Base-by-base conservation (phyloP, 1,284 basidiomycete genomes). In the Tilletia horrida region DNA sequence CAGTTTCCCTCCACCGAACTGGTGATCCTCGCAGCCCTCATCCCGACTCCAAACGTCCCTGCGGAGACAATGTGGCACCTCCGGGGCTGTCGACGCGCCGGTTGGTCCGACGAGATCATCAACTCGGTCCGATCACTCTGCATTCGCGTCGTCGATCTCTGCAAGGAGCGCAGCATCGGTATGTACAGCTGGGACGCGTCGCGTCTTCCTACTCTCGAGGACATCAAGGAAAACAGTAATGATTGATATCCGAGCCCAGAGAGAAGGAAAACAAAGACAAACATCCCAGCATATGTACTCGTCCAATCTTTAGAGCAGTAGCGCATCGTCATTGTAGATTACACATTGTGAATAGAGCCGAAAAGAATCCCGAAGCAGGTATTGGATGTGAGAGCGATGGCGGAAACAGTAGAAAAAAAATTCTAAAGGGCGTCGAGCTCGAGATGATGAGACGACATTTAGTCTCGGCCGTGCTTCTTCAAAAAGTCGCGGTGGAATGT, bases 401-500 rank as follows among this genome's bases (percentile, higher is more conserved):
- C n/a, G n/a, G n/a, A n/a, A n/a, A n/a, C n/a, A n/a, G n/a, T n/a
- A n/a, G n/a, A n/a, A n/a, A n/a, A n/a, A n/a, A n/a, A n/a, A n/a
- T n/a, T n/a, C n/a, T n/a, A n/a, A n/a, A n/a, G n/a, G n/a, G n/a
- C n/a, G n/a, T n/a, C n/a, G n/a, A n/a, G n/a, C 35, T 11, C 35
- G 4, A 11, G 11, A 40, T 6, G 35, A 4, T 11, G 4, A 40
- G 35, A 40, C 35, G 35, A 11, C 35, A 40, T 40, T 40, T 11
- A 40, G 35, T 40, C 11, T 40, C 35, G 35, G 35, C 35, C 21
- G 50, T 70, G 76, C 69, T 72, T 72, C 16, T 76, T 27, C 13
- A 75, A n/a, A 29, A 78, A 78, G 29, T 75, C 68, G 7, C 50
- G 65, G 66, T 81, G 79, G 71, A 81, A 81, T 63, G 72, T 72